Evolutionary conservation across 2,329 filamentous ascomycete species (phyloP), one percentile per base, ranked within the genome.

Genomic region (Diplodia corticola): DNA sequence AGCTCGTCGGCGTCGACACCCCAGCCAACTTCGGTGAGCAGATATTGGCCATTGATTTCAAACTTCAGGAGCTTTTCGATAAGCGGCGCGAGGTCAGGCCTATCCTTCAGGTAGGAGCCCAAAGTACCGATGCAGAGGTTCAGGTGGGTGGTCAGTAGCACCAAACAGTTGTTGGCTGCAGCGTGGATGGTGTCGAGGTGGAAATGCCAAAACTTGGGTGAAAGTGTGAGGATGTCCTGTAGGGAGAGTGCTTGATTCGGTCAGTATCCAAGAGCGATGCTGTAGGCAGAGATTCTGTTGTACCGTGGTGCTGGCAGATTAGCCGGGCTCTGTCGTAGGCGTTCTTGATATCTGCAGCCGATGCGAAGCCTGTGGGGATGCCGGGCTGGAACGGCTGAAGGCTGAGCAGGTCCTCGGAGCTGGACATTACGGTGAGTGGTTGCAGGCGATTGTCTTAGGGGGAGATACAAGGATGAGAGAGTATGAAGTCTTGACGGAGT

Each of bases 11-110:
- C 77, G 67, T 80, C 78, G 3, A 80, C 70, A 1, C 79, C 78
- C 64, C 80, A 78, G 1, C 76, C 76, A 5, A 79, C 65, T 64
- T 81, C 78, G 0, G 78, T 81, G 2, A 81, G 71, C 71, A 81
- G 72, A 63, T 78, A 81, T 54, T 78, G 71, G 26, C 74, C 73
- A 44, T 69, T 72, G 30, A 69, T 17, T 1, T 73, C 68, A 63
- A 75, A 76, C 1, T 44, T 68, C 9, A 69, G 48, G 5, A 71
- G 67, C 26, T 69, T 57, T 1, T 67, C 22, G 13, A 74, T 65
- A 5, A 72, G 61, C 3, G 64, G 49, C 2, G 3, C 24, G 15
- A 75, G 68, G 59, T 72, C 64, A 3, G 64, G 64, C 7, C 64
- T 44, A 5, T 66, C 28, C n/a, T 46, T 48, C 17, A 63, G n/a